A percentile compares a stretch with the other conserved stretches of the same genome.
These are phyloP conservation scores for Gnetum montanum DNA, from an alignment of 75 land plant genomes.

Conservation along the genomic window DNA sequence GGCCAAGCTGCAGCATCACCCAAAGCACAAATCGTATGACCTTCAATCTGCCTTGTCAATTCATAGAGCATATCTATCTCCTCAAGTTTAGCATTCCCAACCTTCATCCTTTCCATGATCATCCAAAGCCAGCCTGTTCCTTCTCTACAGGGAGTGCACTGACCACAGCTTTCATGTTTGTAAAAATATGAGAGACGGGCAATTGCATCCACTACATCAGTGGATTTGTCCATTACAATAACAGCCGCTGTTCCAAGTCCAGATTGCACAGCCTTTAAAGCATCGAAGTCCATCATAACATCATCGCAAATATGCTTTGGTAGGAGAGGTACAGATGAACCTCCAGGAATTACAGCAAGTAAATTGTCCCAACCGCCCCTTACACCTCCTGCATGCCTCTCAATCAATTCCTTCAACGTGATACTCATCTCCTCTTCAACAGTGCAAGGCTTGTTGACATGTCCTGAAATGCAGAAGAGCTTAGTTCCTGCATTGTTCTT, in stretches of 20 bases:
- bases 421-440: slow-evolving; percentile 99
- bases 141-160: slow-evolving; percentile 92
- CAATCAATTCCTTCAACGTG: slow-evolving; percentile 76
- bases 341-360: slow-evolving; percentile 86
- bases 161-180: slow-evolving; percentile 94
- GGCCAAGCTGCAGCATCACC: slow-evolving; percentile 99
- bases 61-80: slow-evolving; percentile 94
- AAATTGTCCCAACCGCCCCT: slow-evolving; percentile 98
- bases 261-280: slow-evolving; percentile 81
- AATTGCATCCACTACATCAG: slow-evolving; percentile 92
- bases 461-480: slow-evolving; percentile 86
- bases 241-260: slow-evolving; percentile 91
- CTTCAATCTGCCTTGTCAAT: slow-evolving; percentile 87
- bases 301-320: slow-evolving; percentile 84
- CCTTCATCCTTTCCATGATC: slow-evolving; percentile 90
- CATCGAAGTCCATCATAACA: slow-evolving; percentile 92
- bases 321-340: slow-evolving; percentile 81
- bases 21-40: slow-evolving; percentile 89
- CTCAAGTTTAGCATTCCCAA: slow-evolving; percentile 81
- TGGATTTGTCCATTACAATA: slow-evolving; percentile 92
- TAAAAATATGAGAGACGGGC: slow-evolving; percentile 87
- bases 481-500: slow-evolving; percentile 94
- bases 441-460: slow-evolving; percentile 93
- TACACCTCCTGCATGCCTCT: slow-evolving; percentile 90
- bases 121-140: slow-evolving; percentile 90